phyloP scores from a whole-genome alignment of 2,329 filamentous ascomycete species.

The Ambrosiella xylebori region DNA sequence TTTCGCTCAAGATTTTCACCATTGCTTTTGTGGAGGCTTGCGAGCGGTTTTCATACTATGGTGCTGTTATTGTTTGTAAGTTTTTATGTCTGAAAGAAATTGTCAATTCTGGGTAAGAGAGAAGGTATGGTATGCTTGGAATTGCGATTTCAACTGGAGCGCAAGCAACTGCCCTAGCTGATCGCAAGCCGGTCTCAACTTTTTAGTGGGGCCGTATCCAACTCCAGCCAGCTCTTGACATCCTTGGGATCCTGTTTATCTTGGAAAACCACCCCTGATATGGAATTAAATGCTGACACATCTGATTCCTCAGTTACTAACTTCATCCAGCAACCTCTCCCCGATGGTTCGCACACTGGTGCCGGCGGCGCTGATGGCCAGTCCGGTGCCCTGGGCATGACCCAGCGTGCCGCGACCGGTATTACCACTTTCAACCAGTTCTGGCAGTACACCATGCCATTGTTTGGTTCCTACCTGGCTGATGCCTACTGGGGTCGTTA shows the following conservation, averaged over 20 bases:
- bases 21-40: slow-evolving; percentile 53
- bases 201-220: slow-evolving; percentile 3
- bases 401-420: slow-evolving; percentile 33
- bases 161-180: too few relatives aligned
- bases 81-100: slow-evolving; percentile 18
- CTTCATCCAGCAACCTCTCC: slow-evolving; percentile 43
- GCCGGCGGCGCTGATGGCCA: slow-evolving; percentile 24
- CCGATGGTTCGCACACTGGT: slow-evolving; percentile 36
- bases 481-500: slow-evolving; percentile 50
- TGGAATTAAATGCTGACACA: too few relatives aligned
- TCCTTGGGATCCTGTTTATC: background rate
- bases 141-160: too few relatives aligned
- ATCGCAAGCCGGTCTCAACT: background rate
- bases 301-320: slow-evolving; percentile 31
- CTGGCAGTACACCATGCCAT: slow-evolving; percentile 42
- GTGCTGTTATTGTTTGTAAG: slow-evolving; percentile 45
- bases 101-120: too few relatives aligned
- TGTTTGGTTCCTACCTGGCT: slow-evolving; percentile 33
- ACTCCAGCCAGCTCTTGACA: background rate
- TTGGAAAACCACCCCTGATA: background rate
- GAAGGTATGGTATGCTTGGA: too few relatives aligned
- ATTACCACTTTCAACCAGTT: slow-evolving; percentile 35
- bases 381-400: slow-evolving; percentile 38
- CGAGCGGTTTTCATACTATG: slow-evolving; percentile 60
- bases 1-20: slow-evolving; percentile 42